Percentiles rank a stretch among this genome's conserved stretches.
Evolutionary conservation across 2,329 filamentous ascomycete species (phyloP).

Genomic region (Colletotrichum somersetense): DNA sequence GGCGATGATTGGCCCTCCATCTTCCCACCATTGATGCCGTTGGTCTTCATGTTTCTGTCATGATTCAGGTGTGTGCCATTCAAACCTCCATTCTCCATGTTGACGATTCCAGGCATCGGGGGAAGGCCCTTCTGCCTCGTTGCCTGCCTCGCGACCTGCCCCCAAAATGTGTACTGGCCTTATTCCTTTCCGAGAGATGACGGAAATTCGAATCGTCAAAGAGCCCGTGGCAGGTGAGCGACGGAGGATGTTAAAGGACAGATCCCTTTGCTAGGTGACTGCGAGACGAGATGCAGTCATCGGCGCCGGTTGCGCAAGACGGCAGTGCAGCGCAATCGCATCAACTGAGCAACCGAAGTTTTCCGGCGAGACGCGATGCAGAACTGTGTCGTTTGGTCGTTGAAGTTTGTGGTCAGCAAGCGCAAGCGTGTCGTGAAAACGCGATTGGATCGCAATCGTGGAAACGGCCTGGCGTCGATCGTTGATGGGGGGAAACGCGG

Average conservation of each 20-base stretch:
- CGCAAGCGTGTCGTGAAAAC: constrained; percentile 27
- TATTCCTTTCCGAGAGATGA: constrained; percentile 3
- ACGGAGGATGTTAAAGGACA: constrained; percentile 19
- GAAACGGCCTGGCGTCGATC: constrained; percentile 24
- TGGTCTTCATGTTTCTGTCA: constrained; percentile 61
- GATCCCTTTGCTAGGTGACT: constrained; percentile 32
- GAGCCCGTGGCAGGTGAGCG: constrained; percentile 11
- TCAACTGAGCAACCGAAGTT: constrained; percentile 16
- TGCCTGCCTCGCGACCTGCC: constrained; percentile 40
- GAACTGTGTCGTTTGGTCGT: background rate
- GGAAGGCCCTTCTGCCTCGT: constrained; percentile 37
- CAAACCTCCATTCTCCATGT: constrained; percentile 67
- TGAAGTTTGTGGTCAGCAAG: background rate
- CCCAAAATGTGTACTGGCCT: constrained; percentile 16
- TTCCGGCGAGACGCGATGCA: background rate
- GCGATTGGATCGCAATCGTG: constrained; percentile 25
- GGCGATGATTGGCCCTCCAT: constrained; percentile 44
- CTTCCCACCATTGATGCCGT: constrained; percentile 58
- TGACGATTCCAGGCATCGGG: constrained; percentile 66
- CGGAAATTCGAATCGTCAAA: background rate
- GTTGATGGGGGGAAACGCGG: constrained; percentile 11
- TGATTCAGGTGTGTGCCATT: constrained; percentile 68
- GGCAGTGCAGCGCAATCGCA: constrained; percentile 34
- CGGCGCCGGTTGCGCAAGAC: constrained; percentile 42
- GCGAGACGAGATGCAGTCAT: constrained; percentile 37